These are phyloP conservation scores for Nepenthes gracilis DNA, from an alignment of 148 eudicot species.

Conservation along the genomic window DNA sequence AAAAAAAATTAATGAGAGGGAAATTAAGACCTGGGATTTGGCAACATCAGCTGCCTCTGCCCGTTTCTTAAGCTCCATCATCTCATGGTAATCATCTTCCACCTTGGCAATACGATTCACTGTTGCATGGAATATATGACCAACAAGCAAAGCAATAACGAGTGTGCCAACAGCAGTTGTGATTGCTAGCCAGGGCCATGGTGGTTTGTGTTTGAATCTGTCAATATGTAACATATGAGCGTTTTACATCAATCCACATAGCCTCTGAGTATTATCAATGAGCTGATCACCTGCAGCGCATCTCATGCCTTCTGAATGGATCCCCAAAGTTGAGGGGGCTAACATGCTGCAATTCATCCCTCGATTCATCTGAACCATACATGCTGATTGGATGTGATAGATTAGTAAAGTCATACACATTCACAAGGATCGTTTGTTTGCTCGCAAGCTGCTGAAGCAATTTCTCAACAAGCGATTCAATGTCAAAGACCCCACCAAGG, in stretches of 20 bases:
- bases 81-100: slow-evolving; percentile 68
- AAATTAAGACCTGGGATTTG: slow-evolving; percentile 59
- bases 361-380: slow-evolving; percentile 61
- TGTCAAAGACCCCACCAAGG: slow-evolving; percentile 88
- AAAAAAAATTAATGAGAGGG: background rate
- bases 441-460: slow-evolving; percentile 95
- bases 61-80: slow-evolving; percentile 74
- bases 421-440: slow-evolving; percentile 84
- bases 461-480: slow-evolving; percentile 93
- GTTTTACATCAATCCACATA: no score
- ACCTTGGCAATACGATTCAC: slow-evolving; percentile 72
- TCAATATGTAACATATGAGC: background rate
- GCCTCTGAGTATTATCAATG: background rate
- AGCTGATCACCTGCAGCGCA: slow-evolving; percentile 70
- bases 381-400: slow-evolving; percentile 67
- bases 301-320: slow-evolving; percentile 85
- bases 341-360: slow-evolving; percentile 50
- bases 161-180: slow-evolving; percentile 43
- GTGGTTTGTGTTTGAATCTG: slow-evolving; percentile 84
- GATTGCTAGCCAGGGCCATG: slow-evolving; percentile 79
- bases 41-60: slow-evolving; percentile 97
- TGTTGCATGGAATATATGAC: slow-evolving; percentile 70
- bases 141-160: slow-evolving; percentile 62
- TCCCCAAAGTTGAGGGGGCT: slow-evolving; percentile 84
- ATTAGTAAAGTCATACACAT: slow-evolving; percentile 82